Evolutionary conservation across 495 filamentous ascomycete species (phyloP).

Genomic region (Lasiosphaeriaceae sp.): DNA sequence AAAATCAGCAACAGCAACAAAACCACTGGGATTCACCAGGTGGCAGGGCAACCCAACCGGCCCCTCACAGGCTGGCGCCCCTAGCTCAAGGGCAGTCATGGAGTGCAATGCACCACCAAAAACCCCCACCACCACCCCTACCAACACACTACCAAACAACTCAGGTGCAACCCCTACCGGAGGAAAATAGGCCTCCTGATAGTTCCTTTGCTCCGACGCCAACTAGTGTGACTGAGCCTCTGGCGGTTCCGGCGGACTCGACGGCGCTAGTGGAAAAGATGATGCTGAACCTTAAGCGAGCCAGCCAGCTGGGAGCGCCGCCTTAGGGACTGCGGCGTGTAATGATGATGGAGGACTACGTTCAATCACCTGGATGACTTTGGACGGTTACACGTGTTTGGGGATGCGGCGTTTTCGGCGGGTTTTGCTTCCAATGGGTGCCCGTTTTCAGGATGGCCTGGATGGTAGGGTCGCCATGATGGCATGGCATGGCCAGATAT

Average conservation of each 20-base stretch:
- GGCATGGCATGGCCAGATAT: background rate
- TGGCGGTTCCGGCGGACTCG: constrained; percentile 41
- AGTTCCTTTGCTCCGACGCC: background rate
- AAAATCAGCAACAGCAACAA: background rate
- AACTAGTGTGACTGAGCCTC: constrained; percentile 21
- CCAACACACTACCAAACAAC: background rate
- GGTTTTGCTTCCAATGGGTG: no score
- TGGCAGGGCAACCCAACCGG: background rate
- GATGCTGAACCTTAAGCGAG: constrained; percentile 38
- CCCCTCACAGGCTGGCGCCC: background rate
- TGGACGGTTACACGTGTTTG: background rate
- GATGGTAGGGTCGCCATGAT: background rate
- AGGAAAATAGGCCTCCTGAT: background rate
- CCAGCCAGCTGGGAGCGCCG: constrained; percentile 14
- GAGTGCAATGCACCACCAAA: background rate
- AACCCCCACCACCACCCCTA: no score
- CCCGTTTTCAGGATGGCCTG: background rate
- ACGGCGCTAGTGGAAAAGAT: constrained; percentile 49
- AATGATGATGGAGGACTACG: background rate
- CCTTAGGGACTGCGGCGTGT: background rate
- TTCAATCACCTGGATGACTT: background rate
- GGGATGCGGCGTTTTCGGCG: constrained; percentile 1
- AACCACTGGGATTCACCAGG: background rate
- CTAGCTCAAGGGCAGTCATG: background rate
- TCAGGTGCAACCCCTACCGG: background rate